Base-by-base conservation (phyloP, 129 eudicot genomes). In the Dittrichia graveolens region DNA sequence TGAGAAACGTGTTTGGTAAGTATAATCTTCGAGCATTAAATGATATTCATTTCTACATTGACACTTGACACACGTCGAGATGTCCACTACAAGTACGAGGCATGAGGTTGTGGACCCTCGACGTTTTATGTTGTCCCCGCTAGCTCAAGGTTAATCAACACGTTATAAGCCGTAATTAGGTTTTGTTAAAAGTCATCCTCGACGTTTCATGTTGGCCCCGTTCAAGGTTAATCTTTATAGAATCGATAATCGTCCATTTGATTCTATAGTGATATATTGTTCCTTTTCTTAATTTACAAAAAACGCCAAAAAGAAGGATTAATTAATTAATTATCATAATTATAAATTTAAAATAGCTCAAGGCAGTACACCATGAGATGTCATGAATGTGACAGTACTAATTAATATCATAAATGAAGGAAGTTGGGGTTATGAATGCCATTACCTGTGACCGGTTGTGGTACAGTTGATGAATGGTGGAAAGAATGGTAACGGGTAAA, bases 381-480 rank as follows among this genome's bases (percentile, higher is more conserved):
- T 35, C 19, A 11, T 39, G 59, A 64, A 52, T 71, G 65, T 62
- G 82, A 62, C 61, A 19, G 43, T 3, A 55, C 53, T 19, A 16
- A 8, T 15, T 61, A 72, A 52, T 24, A 24, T 34, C 73, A 78
- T 84, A 81, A 81, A 77, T 79, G 72, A n/a, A 46, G 75, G 59
- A 64, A 42, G 70, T 41, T 56, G 63, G 54, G 44, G 75, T 9
- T 66, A 49, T 63, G 65, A 66, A 78, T 74, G 72, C 6, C 34
- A 35, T 55, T 78, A 94, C 98, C 98, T 39, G 98, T 94, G 66
- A 78, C 90, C 2, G 95, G 89, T 44, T 90, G 92, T 6, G 91
- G 96, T 4, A 90, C 88, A 35, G 85, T 60, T 46, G 98, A 94
- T 47, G 89, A 87, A 69, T 94, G 98, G 78, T 94, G 95, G 40